Evolutionary conservation across 805 yeast genomes (phyloP).

Genomic region (Middelhovenomyces tepae): DNA sequence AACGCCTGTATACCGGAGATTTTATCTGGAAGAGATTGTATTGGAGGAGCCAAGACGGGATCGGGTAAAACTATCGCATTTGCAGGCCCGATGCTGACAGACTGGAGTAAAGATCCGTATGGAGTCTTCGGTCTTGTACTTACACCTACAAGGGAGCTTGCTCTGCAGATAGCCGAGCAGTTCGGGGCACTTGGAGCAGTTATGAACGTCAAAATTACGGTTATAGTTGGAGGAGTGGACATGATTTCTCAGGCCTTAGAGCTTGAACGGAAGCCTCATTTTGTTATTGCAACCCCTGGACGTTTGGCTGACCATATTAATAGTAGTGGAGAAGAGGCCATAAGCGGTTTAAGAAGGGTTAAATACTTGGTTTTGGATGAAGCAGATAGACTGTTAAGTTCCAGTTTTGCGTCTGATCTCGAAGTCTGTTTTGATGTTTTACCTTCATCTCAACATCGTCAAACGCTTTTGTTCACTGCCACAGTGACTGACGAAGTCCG

Average conservation of each 20-base stretch:
- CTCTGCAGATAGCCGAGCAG: slow-evolving; percentile 95
- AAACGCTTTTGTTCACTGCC: slow-evolving; percentile 88
- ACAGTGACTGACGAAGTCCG: slow-evolving; percentile 91
- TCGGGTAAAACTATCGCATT: slow-evolving; percentile 97
- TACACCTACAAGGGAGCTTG: slow-evolving; percentile 87
- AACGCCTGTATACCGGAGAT: slow-evolving; percentile 81
- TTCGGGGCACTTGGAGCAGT: slow-evolving; percentile 85
- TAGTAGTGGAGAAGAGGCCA: slow-evolving; percentile 81
- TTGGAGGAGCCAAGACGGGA: slow-evolving; percentile 98
- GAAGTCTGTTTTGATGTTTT: slow-evolving; percentile 60
- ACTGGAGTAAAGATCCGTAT: slow-evolving; percentile 92
- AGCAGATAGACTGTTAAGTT: slow-evolving; percentile 84
- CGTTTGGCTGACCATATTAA: slow-evolving; percentile 86
- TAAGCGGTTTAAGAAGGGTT: slow-evolving; percentile 66
- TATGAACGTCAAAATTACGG: slow-evolving; percentile 74
- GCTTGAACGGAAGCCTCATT: slow-evolving; percentile 79
- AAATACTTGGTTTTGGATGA: slow-evolving; percentile 86
- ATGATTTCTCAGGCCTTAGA: slow-evolving; percentile 81
- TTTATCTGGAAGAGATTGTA: slow-evolving; percentile 76
- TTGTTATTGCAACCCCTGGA: slow-evolving; percentile 96
- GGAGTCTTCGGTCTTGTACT: slow-evolving; percentile 85
- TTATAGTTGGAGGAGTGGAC: slow-evolving; percentile 92
- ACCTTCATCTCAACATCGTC: slow-evolving; percentile 67
- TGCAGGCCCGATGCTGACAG: slow-evolving; percentile 92
- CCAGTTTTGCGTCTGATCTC: slow-evolving; percentile 74